Evolutionary conservation across 140 eudicot genomes (phyloP), one percentile per base, ranked within the genome.

Genomic region (Oenanthe javanica): DNA sequence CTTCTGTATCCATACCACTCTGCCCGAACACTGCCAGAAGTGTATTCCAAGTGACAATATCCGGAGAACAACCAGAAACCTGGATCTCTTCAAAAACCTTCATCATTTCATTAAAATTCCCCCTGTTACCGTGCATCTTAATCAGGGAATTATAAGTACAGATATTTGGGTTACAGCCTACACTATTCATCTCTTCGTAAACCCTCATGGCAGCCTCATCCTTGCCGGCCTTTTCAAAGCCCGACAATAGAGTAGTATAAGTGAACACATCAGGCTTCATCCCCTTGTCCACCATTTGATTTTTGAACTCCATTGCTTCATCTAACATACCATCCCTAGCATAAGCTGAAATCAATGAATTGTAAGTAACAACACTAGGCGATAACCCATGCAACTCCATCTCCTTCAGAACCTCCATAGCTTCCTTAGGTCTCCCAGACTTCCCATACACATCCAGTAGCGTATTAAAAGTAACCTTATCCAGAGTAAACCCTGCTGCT

Each of bases 31-130:
- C 97, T 10, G 93, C 89, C 84, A 90, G 75, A 80, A 94, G 91
- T 4, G 96, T 89, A 83, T 92, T 94, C 98, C 98, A 94, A 5
- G 98, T 92, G 47, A 90, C 96, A 71, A 92, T 86, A 84, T 94
- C 97, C 1, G 97, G 93, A 42, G 84, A 88, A 85, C 96, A 92
- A 9, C 90, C 89, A 76, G 85, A 86, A 5, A 80, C 70, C 83
- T 87, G 83, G 78, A 92, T 88, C 46, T 94, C 96, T 75, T 94
- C 97, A 49, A 94, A 87, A 73, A 89, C 85, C 79, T 89, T 90
- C 97, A 92, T 89, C 97, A 94, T 92, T 82, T 94, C 96, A 21
- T 82, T 18, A 76, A 92, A 90, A 59, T 83, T 86, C 36, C 96
- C 93, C 38, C 97, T 75, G 73, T 86, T 87, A n/a, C 97, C 98